Evolutionary conservation across 306 rosid species (phyloP), one percentile per base, ranked within the genome.

Genomic region (Spatholobus suberectus): DNA sequence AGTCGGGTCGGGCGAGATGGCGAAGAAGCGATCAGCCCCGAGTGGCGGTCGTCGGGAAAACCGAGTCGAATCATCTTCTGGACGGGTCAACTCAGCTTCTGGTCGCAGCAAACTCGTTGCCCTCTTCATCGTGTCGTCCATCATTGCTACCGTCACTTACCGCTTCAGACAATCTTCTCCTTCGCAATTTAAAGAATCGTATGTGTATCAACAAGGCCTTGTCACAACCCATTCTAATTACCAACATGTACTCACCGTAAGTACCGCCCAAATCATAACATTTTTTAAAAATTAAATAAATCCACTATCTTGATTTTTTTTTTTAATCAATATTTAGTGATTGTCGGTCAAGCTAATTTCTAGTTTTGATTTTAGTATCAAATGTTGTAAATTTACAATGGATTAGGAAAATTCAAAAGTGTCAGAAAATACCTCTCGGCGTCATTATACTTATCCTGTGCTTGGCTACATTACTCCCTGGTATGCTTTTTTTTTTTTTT

Each of bases 381-480:
- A 43, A 80, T 75, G 69, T 46, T 68, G 73, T 62, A 8, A 27
- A 10, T 66, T 84, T 73, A 10, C 27, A 38, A 29, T 77, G 58
- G 34, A 73, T 83, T 83, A 96, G 99, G 99, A 93, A 84, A 85
- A 94, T 83, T 70, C 85, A 2, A 85, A 58, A 69, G 94, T 88
- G 1, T 85, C 95, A 1, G 92, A 85, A 73, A 92, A 94, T 83
- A 32, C 44, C 15, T 89, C 91, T 29, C 78, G 24, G 49, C 91
- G 94, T 86, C 92, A 85, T 71, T 90, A 90, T 82, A 76, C 26
- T 15, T 89, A 90, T 83, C 98, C 97, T 55, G 92, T 87, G 34
- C 94, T 96, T 86, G 98, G 91, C 79, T 96, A 94, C 90, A 88
- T 96, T 69, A 96, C 99, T 78, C 97, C 98, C 43, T 96, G 99